Base-by-base conservation (phyloP, 2,329 filamentous ascomycete genomes). In the Fusarium sp. region DNA sequence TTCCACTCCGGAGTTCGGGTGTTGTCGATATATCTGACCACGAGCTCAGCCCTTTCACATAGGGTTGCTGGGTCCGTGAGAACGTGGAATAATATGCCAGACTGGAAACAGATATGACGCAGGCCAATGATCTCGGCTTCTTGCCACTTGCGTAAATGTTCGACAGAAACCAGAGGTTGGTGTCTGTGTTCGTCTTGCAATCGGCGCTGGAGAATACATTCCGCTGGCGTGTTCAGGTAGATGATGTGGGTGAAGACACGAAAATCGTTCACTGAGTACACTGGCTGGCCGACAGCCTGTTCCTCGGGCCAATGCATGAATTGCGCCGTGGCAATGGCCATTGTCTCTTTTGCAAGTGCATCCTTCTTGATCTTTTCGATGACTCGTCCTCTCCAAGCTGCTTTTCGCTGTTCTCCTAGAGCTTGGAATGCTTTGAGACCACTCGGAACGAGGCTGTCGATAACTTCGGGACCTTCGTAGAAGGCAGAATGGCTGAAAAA, bases 231-330 rank as follows among this genome's bases (percentile, higher is more conserved):
- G 50, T 88, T 79, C 32, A 92, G 75, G 74, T 92, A 92, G 14
- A 92, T 50, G 16, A 93, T 88, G 72, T 92, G 89, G 0, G 88
- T 90, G 76, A 85, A 92, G 0, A 79, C 83, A 0, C 82, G 50
- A 5, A 86, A 58, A 66, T 92, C 90, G 9, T 75, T 80, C 2
- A 79, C 13, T 0, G 87, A 91, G 60, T 80, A 84, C 0, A 89
- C 84, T 7, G 70, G 18, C 1, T 77, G 20, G 35, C 77, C 80
- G n/a, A 30, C 41, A 10, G 77, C 67, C 0, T 83, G 27, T 83
- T 80, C 6, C 30, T 87, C 83, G 0, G 69, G 5, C 87, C 88
- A 91, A 72, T 92, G 88, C 82, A 87, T 88, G 76, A 83, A 87
- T 76, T 92, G 88, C 0, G 89, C 89, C 6, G 87, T 80, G 4